Conservation (phyloP, 2,329 filamentous ascomycete genomes). For the Uncinocarpus reesii region DNA sequence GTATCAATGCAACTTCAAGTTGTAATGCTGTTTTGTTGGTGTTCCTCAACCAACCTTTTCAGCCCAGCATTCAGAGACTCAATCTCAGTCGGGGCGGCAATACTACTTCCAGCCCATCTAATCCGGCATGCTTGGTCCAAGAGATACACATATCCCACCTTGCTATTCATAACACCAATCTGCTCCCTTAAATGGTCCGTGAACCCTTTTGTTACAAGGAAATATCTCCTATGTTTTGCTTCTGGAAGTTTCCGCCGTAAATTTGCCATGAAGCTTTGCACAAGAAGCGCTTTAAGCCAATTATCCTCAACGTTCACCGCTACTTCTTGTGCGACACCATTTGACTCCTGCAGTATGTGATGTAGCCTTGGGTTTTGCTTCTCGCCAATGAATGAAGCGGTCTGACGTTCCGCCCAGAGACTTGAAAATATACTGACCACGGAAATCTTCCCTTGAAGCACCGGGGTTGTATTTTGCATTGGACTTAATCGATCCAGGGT, state of each 20-base stretch:
- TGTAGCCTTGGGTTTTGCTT: slow-evolving; percentile 61
- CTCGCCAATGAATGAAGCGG: slow-evolving; percentile 56
- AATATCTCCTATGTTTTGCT: slow-evolving; percentile 49
- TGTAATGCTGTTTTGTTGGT: slow-evolving; percentile 14
- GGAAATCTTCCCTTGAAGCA: slow-evolving; percentile 62
- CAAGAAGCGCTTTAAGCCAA: slow-evolving; percentile 49
- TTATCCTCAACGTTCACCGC: slow-evolving; percentile 85
- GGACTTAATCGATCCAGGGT: slow-evolving; percentile 55
- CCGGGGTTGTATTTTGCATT: slow-evolving; percentile 60
- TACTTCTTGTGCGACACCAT: slow-evolving; percentile 59
- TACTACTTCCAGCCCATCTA: slow-evolving; percentile 75
- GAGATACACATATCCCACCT: slow-evolving; percentile 88
- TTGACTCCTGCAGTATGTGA: slow-evolving; percentile 45
- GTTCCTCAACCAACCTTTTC: slow-evolving; percentile 34
- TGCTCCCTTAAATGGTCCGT: slow-evolving; percentile 47
- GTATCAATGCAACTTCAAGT: too few relatives aligned
- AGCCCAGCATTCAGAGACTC: slow-evolving; percentile 36
- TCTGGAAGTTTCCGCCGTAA: slow-evolving; percentile 40
- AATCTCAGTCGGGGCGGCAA: slow-evolving; percentile 34
- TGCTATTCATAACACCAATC: slow-evolving; percentile 67
- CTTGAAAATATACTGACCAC: slow-evolving; percentile 74
- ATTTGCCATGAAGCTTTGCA: slow-evolving; percentile 44
- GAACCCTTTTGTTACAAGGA: slow-evolving; percentile 49
- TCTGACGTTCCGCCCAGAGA: slow-evolving; percentile 76
- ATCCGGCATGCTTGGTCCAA: slow-evolving; percentile 81